Evolutionary conservation across 2,329 filamentous ascomycete genomes (phyloP).

Genomic region (Sporothrix luriei): DNA sequence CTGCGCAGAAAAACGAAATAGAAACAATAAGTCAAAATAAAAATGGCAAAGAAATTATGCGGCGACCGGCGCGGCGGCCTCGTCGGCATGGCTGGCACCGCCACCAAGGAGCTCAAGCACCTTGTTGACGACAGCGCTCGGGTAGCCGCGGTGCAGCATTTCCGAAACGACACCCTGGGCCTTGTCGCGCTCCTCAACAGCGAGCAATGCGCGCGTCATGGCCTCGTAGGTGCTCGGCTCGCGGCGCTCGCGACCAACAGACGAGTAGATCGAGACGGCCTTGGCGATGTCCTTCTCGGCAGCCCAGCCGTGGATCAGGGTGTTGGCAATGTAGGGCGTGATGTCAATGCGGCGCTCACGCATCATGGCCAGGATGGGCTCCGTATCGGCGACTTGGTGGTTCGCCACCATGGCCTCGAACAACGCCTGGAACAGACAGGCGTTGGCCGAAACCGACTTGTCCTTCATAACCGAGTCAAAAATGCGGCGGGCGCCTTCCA

Average conservation of each 20-base stretch:
- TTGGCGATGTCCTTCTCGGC: conserved; percentile 77
- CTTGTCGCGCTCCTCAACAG: conserved; percentile 74
- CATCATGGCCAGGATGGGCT: conserved; percentile 77
- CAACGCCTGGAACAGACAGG: conserved; percentile 93
- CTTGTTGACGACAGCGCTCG: conserved; percentile 87
- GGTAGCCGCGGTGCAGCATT: conserved; percentile 89
- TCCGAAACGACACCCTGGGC: conserved; percentile 82
- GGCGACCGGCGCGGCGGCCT: conserved; percentile 35
- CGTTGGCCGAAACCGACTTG: conserved; percentile 67
- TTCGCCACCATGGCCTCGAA: conserved; percentile 98
- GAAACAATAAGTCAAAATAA: conserved; percentile 29
- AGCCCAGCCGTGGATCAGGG: conserved; percentile 95
- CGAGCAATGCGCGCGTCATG: conserved; percentile 92
- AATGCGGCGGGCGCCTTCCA: conserved; percentile 76
- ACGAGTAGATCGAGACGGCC: conserved; percentile 75
- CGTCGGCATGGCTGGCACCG: conserved; percentile 53
- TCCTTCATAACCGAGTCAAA: conserved; percentile 81
- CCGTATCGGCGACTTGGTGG: conserved; percentile 76
- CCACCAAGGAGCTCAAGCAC: conserved; percentile 84
- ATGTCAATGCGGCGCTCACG: conserved; percentile 71
- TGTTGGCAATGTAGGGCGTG: conserved; percentile 98
- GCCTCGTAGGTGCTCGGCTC: conserved; percentile 98
- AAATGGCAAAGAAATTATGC: conserved; percentile 1
- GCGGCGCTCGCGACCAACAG: conserved; percentile 74
- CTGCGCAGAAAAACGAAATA: neutral